A percentile compares a stretch with the other conserved stretches of the same genome.
Evolutionary conservation across 352 stramenopile species (phyloP).

Genomic region (Phytophthora ohioensis): DNA sequence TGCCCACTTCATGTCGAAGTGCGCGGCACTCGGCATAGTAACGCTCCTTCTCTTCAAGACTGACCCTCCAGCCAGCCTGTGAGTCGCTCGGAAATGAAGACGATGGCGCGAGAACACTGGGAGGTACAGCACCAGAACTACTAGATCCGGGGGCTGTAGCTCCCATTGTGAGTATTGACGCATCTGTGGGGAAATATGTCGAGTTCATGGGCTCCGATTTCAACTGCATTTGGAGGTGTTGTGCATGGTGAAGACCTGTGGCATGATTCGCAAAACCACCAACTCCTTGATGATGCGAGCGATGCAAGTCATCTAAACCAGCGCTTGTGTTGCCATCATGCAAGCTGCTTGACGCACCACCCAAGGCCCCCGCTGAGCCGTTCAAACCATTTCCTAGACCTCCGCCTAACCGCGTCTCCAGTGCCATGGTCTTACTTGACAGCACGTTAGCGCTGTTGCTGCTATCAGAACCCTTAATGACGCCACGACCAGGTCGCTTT

Average conservation of each 20-base stretch:
- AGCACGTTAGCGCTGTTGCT: constrained; percentile 80
- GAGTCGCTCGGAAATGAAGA: constrained; percentile 35
- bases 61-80: constrained; percentile 51
- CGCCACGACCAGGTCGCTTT: constrained; percentile 63
- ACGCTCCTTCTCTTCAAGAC: constrained; percentile 67
- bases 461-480: constrained; percentile 63
- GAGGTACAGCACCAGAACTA: constrained; percentile 27
- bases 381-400: constrained; percentile 46
- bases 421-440: constrained; percentile 73
- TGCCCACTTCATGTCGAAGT: constrained; percentile 71
- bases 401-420: constrained; percentile 73
- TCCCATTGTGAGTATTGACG: constrained; percentile 68
- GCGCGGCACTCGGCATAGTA: constrained; percentile 74
- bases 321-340: constrained; percentile 28
- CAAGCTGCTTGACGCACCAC: constrained; percentile 29
- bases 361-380: constrained; percentile 22
- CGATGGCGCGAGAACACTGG: constrained; percentile 38
- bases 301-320: constrained; percentile 43
- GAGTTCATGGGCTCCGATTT: constrained; percentile 75
- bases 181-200: constrained; percentile 74
- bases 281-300: constrained; percentile 32
- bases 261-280: constrained; percentile 24
- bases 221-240: constrained; percentile 52
- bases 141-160: constrained; percentile 29
- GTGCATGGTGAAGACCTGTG: constrained; percentile 29